These are phyloP conservation scores for Yamadazyma trypodendri DNA, from an alignment of 1,139 yeast genomes.

Conservation along the genomic window DNA sequence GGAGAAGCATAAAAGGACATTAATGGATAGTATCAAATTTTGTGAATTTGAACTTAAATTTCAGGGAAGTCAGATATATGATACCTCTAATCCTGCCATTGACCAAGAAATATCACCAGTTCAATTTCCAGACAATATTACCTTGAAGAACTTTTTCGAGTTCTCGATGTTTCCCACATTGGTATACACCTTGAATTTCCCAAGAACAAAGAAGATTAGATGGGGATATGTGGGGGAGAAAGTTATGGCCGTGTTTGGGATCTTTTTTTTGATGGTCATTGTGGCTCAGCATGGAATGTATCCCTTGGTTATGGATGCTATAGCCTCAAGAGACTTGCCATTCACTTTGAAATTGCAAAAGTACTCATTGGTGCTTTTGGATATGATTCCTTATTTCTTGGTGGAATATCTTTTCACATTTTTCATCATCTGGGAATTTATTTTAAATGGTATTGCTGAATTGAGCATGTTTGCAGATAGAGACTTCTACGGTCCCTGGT, in stretches of 20 bases:
- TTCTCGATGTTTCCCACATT: slow-evolving; percentile 91
- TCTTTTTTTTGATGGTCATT: slow-evolving; percentile 76
- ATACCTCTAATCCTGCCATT: slow-evolving; percentile 18
- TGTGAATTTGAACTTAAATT: slow-evolving; percentile 62
- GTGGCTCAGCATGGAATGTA: slow-evolving; percentile 77
- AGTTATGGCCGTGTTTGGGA: slow-evolving; percentile 78
- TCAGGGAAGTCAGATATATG: slow-evolving; percentile 33
- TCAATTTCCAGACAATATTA: slow-evolving; percentile 70
- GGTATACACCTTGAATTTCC: slow-evolving; percentile 77
- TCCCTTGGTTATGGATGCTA: slow-evolving; percentile 68
- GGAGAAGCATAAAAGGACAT: slow-evolving; percentile 25
- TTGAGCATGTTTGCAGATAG: slow-evolving; percentile 84
- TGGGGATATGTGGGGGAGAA: slow-evolving; percentile 72
- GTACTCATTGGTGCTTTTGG: slow-evolving; percentile 66
- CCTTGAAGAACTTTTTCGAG: slow-evolving; percentile 63
- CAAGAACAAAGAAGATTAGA: slow-evolving; percentile 69
- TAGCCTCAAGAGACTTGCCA: slow-evolving; percentile 48
- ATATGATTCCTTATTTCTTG: slow-evolving; percentile 76
- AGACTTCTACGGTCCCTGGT: slow-evolving; percentile 94
- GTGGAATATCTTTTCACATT: slow-evolving; percentile 75
- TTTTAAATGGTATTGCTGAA: slow-evolving; percentile 85
- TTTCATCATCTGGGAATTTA: slow-evolving; percentile 93
- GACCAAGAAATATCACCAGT: slow-evolving; percentile 21
- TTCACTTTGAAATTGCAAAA: slow-evolving; percentile 43
- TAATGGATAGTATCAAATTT: slow-evolving; percentile 53